Conservation (phyloP, 495 filamentous ascomycete species). For the Penicillium flavigenum region DNA sequence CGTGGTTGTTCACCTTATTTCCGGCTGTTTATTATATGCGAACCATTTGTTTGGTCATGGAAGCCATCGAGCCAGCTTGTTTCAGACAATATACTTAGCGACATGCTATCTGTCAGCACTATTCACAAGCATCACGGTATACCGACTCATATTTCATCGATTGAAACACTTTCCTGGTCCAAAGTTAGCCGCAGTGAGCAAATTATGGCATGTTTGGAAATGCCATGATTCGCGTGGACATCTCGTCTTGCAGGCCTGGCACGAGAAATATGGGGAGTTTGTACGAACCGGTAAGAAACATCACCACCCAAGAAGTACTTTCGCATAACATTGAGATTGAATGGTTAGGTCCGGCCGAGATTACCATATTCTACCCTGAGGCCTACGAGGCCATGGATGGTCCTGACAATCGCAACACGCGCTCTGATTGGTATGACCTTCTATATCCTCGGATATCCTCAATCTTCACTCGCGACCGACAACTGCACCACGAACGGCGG, state of each 20-base stretch:
- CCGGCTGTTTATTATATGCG: neutral
- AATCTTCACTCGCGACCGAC: slow-evolving; percentile 34
- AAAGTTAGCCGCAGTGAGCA: slow-evolving; percentile 35
- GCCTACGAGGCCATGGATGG: slow-evolving; percentile 30
- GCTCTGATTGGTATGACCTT: slow-evolving; percentile 45
- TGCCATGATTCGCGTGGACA: slow-evolving; percentile 33
- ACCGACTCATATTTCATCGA: slow-evolving; percentile 29
- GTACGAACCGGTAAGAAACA: slow-evolving; percentile 33
- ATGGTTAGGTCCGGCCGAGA: slow-evolving; percentile 29
- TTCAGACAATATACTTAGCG: neutral
- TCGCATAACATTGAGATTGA: too few species aligned
- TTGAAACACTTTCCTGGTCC: slow-evolving; percentile 44
- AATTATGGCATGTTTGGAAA: slow-evolving; percentile 40
- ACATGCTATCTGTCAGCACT: neutral
- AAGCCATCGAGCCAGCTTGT: neutral
- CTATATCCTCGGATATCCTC: slow-evolving; percentile 36
- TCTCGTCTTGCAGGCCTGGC: slow-evolving; percentile 30
- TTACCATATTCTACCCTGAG: slow-evolving; percentile 37
- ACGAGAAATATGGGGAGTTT: slow-evolving; percentile 39
- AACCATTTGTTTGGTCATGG: neutral
- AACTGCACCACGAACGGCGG: slow-evolving; percentile 29
- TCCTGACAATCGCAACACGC: slow-evolving; percentile 23
- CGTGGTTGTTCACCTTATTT: neutral
- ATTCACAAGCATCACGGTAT: neutral
- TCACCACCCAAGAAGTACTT: neutral